Evolutionary conservation across 192 early-diverging fungal genomes (phyloP).

Genomic region (Rhizophagus sp.): DNA sequence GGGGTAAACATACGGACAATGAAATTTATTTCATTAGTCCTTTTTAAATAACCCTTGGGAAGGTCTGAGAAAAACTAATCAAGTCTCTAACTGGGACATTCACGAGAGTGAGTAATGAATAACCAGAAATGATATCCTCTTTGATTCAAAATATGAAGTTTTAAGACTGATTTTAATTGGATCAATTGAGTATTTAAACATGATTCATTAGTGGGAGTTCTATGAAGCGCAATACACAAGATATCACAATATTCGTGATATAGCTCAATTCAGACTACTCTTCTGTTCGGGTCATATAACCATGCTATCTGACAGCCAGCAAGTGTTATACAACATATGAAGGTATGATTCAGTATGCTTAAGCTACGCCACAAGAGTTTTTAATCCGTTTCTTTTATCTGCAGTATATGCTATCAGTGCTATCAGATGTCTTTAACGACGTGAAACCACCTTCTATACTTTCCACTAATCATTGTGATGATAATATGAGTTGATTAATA

Average conservation of each 20-base stretch:
- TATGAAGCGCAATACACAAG: constrained; percentile 42
- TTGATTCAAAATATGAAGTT: constrained; percentile 11
- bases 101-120: constrained; percentile 21
- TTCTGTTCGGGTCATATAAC: constrained; percentile 24
- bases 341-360: too few species aligned
- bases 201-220: constrained; percentile 32
- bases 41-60: constrained; percentile 31
- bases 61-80: constrained; percentile 40
- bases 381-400: too few species aligned
- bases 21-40: background rate
- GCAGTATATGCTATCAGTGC: too few species aligned
- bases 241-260: constrained; percentile 13
- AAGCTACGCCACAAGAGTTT: too few species aligned
- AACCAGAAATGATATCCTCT: constrained; percentile 27
- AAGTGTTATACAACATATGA: too few species aligned
- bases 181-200: constrained; percentile 16
- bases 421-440: too few species aligned
- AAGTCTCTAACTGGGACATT: constrained; percentile 23
- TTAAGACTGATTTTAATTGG: constrained; percentile 8
- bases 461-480: too few species aligned
- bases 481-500: too few species aligned
- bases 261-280: constrained; percentile 44
- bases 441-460: too few species aligned
- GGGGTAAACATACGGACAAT: constrained; percentile 23
- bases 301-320: too few species aligned